A percentile compares a stretch with the other conserved stretches of the same genome.
Evolutionary conservation across 2,329 filamentous ascomycete genomes (phyloP).

Genomic region (Intubia oerlemansii): DNA sequence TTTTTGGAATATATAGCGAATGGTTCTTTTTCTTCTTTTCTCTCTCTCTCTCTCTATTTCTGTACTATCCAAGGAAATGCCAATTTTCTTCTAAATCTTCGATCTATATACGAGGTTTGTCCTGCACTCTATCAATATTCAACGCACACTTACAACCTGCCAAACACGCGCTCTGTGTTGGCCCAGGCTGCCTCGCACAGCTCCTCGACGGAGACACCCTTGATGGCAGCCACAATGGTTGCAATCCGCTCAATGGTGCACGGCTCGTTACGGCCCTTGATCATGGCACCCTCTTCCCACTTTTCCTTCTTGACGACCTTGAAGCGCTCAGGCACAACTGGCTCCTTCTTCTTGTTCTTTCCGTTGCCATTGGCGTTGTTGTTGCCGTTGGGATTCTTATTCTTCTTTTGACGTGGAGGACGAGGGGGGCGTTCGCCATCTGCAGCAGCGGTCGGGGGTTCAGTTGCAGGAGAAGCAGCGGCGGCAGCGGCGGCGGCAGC

Average conservation of each 20-base stretch:
- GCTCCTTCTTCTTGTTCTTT: slow-evolving; percentile 31
- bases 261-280: slow-evolving; percentile 90
- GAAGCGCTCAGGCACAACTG: slow-evolving; percentile 48
- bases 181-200: slow-evolving; percentile 72
- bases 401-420: slow-evolving; percentile 7
- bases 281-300: slow-evolving; percentile 69
- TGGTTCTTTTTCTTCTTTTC: too few species aligned
- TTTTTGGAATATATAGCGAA: too few species aligned
- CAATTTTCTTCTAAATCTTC: too few species aligned
- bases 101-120: too few species aligned
- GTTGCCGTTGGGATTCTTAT: slow-evolving; percentile 6
- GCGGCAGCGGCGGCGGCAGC: slow-evolving; percentile 1
- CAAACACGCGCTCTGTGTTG: slow-evolving; percentile 67
- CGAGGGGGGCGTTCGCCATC: slow-evolving; percentile 3
- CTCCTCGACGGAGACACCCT: slow-evolving; percentile 57
- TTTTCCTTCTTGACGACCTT: slow-evolving; percentile 92
- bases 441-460: background rate
- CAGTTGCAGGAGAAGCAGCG: background rate
- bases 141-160: slow-evolving; percentile 15
- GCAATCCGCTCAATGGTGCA: slow-evolving; percentile 72
- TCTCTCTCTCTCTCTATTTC: too few species aligned
- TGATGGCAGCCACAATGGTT: slow-evolving; percentile 72
- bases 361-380: slow-evolving; percentile 15
- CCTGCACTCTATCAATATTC: too few species aligned
- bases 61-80: too few species aligned